A percentile compares a stretch with the other conserved stretches of the same genome.
These are phyloP conservation scores for Avena atlantica DNA, from an alignment of 176 grass and related monocot genomes.

Conservation along the genomic window DNA sequence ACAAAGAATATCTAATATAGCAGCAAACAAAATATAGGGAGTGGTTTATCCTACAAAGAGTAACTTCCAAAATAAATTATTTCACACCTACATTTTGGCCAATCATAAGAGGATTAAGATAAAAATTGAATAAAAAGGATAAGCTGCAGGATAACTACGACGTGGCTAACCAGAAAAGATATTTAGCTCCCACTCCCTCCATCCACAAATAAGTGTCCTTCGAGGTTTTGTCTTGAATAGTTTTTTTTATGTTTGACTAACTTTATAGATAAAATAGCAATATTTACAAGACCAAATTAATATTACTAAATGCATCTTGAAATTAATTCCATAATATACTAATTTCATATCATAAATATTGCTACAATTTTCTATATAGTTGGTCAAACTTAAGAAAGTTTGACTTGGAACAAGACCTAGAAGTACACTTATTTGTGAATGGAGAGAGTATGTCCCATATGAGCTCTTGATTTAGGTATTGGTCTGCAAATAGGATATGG, in stretches of 20 bases:
- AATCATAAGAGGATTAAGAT: background rate
- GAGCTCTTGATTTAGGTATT: background rate
- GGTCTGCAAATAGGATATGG: conserved; percentile 4
- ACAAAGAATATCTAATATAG: conserved; percentile 14
- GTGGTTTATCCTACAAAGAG: conserved; percentile 3
- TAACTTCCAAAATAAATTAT: background rate
- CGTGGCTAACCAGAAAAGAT: background rate
- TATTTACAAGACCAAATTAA: too few species aligned
- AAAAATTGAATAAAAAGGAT: background rate
- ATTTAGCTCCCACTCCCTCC: background rate
- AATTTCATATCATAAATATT: too few species aligned
- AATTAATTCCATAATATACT: too few species aligned
- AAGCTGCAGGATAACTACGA: background rate
- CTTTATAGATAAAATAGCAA: too few species aligned
- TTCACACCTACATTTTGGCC: background rate
- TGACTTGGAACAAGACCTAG: too few species aligned
- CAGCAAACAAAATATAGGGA: background rate
- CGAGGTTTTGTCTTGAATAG: too few species aligned
- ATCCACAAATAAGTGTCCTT: too few species aligned
- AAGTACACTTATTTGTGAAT: too few species aligned
- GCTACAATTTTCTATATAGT: too few species aligned
- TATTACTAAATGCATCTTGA: too few species aligned
- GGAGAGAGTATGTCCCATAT: background rate
- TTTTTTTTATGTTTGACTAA: too few species aligned
- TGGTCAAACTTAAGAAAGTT: too few species aligned